A percentile compares a stretch with the other conserved stretches of the same genome.
phyloP scores from a whole-genome alignment of 2,329 filamentous ascomycete species.

The Trichoderma hamatum region DNA sequence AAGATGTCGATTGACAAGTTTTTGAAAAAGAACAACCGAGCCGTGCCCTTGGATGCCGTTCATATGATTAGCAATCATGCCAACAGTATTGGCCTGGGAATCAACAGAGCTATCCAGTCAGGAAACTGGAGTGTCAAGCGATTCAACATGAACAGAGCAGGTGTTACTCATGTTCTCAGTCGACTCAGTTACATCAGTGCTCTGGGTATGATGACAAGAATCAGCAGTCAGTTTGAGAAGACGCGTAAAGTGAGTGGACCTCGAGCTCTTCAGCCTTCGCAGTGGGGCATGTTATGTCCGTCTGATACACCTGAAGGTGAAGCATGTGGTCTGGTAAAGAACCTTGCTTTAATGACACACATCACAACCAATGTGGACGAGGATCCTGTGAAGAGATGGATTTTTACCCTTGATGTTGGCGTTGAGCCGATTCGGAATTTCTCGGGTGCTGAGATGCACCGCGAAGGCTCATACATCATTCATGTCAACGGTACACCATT shows the following conservation, averaged over 20 bases:
- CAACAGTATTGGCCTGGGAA: constrained; percentile 84
- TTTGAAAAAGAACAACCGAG: constrained; percentile 88
- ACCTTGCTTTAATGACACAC: constrained; percentile 97
- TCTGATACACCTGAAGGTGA: constrained; percentile 98
- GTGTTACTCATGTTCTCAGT: constrained; percentile 94
- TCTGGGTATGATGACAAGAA: constrained; percentile 98
- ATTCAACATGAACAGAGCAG: constrained; percentile 97
- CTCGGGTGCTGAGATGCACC: constrained; percentile 82
- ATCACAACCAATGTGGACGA: constrained; percentile 97
- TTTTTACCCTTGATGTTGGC: constrained; percentile 84
- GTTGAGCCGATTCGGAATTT: constrained; percentile 74
- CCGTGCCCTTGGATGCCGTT: constrained; percentile 83
- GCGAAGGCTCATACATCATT: constrained; percentile 81
- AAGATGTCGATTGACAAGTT: constrained; percentile 95
- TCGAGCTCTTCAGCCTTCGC: constrained; percentile 92
- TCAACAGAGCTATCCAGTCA: constrained; percentile 95
- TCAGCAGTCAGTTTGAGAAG: constrained; percentile 98
- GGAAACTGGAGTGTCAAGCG: constrained; percentile 98
- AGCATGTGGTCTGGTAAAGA: constrained; percentile 96
- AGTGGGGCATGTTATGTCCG: constrained; percentile 97
- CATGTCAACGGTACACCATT: constrained; percentile 96
- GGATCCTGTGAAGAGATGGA: constrained; percentile 81
- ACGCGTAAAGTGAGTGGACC: constrained; percentile 95
- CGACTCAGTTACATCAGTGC: constrained; percentile 95
- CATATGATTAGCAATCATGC: constrained; percentile 83